Evolutionary conservation across 116 monocot species (phyloP).

Genomic region (Iris pallida): DNA sequence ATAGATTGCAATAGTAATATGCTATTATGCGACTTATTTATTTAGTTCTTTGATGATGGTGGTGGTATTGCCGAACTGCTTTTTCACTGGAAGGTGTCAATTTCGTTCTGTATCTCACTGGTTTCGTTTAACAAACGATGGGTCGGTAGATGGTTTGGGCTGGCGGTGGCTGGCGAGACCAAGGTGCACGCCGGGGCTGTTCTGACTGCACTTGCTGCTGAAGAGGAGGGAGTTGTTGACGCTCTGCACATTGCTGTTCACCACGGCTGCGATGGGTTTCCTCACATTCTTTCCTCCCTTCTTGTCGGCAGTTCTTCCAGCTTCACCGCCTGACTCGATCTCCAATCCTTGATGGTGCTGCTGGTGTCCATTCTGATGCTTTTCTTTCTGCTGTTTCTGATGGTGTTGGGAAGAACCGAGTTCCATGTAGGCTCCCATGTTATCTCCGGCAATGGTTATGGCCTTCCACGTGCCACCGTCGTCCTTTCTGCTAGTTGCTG

Average conservation of each 20-base stretch:
- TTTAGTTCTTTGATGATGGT: no score
- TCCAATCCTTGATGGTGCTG: neutral
- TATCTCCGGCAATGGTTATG: conserved; percentile 57
- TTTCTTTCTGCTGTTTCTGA: neutral
- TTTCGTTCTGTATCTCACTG: no score
- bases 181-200: conserved; percentile 60
- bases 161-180: conserved; percentile 19
- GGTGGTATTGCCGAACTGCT: no score
- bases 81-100: no score
- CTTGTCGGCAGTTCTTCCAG: neutral
- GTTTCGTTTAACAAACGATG: no score
- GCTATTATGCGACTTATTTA: no score
- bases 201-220: conserved; percentile 30
- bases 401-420: conserved; percentile 6
- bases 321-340: neutral
- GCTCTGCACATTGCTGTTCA: conserved; percentile 77
- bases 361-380: conserved; percentile 3
- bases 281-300: neutral
- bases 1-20: no score
- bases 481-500: neutral
- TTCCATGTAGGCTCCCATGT: conserved; percentile 70
- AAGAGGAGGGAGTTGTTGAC: conserved; percentile 68
- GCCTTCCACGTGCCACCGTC: conserved; percentile 18
- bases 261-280: conserved; percentile 35
- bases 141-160: conserved; percentile 2